Conservation (phyloP, 352 stramenopile genomes). For the Phytophthora multivora region DNA sequence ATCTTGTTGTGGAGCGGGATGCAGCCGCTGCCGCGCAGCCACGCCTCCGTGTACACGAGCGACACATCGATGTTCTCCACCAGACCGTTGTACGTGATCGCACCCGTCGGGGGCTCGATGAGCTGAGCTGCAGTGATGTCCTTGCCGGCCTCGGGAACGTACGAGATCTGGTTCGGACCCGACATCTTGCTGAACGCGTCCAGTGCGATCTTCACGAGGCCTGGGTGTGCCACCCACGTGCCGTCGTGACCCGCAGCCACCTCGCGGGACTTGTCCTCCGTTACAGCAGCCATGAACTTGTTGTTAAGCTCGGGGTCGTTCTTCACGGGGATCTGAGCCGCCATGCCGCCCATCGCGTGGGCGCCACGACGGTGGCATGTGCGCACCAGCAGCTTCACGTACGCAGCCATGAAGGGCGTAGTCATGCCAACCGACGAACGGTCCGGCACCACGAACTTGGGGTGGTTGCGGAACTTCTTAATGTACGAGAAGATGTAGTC, state of each 20-base stretch:
- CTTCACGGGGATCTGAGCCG: conserved; percentile 96
- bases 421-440: conserved; percentile 93
- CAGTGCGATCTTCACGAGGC: conserved; percentile 92
- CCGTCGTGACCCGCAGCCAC: conserved; percentile 94
- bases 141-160: conserved; percentile 60
- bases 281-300: conserved; percentile 89
- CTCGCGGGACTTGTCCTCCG: conserved; percentile 92
- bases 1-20: conserved; percentile 96
- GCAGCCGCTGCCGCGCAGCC: conserved; percentile 92
- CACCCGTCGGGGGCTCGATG: conserved; percentile 59
- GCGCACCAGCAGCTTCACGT: conserved; percentile 94
- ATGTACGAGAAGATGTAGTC: conserved; percentile 99
- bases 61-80: conserved; percentile 93
- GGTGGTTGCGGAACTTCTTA: conserved; percentile 94
- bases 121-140: conserved; percentile 63
- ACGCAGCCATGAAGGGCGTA: conserved; percentile 94
- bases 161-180: conserved; percentile 91
- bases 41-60: conserved; percentile 94
- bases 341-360: conserved; percentile 97
- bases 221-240: conserved; percentile 96
- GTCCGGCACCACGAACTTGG: conserved; percentile 93
- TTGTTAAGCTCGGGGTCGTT: conserved; percentile 90
- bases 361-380: conserved; percentile 96
- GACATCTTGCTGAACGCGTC: conserved; percentile 96
- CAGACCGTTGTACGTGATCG: conserved; percentile 87